Percentiles rank a stretch among this genome's conserved stretches.
phyloP scores from a whole-genome alignment of 1,139 yeast species.

The Magnusiomyces suaveolens region DNA sequence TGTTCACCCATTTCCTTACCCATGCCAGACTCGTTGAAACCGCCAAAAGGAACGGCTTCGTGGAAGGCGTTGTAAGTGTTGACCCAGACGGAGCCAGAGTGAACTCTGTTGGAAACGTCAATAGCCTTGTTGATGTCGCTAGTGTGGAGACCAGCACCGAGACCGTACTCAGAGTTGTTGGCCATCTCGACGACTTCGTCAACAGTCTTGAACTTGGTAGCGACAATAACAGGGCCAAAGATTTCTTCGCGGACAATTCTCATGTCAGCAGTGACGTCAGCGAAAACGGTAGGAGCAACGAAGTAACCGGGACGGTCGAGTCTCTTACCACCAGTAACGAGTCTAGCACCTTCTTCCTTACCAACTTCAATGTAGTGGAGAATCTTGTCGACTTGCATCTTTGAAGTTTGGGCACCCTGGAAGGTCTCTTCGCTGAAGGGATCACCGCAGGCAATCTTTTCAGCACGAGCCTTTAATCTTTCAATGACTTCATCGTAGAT shows the following conservation, averaged over 20 bases:
- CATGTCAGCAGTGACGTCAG: conserved; percentile 58
- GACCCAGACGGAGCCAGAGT: conserved; percentile 81
- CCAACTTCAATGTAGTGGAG: conserved; percentile 55
- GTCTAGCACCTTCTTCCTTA: conserved; percentile 56
- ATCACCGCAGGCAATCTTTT: conserved; percentile 38
- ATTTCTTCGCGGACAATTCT: conserved; percentile 66
- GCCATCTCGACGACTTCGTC: conserved; percentile 67
- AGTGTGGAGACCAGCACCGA: conserved; percentile 80
- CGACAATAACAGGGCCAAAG: too few relatives aligned
- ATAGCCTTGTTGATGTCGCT: conserved; percentile 50
- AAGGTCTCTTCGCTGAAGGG: conserved; percentile 38
- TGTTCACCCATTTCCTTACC: conserved; percentile 81
- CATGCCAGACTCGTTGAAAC: conserved; percentile 67
- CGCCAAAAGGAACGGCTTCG: conserved; percentile 70
- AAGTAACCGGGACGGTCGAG: conserved; percentile 55
- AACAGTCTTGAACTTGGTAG: conserved; percentile 55
- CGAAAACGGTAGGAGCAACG: conserved; percentile 69
- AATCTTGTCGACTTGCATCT: conserved; percentile 56
- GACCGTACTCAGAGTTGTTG: conserved; percentile 67
- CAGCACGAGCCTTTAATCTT: conserved; percentile 41
- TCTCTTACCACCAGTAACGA: conserved; percentile 44
- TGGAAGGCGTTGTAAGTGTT: conserved; percentile 73
- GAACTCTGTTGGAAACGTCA: conserved; percentile 52
- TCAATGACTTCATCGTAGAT: conserved; percentile 58
- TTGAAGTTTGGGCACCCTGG: conserved; percentile 68